These are phyloP conservation scores for Cryptococcus sp. DNA, from an alignment of 1,284 basidiomycete genomes.

Conservation along the genomic window DNA sequence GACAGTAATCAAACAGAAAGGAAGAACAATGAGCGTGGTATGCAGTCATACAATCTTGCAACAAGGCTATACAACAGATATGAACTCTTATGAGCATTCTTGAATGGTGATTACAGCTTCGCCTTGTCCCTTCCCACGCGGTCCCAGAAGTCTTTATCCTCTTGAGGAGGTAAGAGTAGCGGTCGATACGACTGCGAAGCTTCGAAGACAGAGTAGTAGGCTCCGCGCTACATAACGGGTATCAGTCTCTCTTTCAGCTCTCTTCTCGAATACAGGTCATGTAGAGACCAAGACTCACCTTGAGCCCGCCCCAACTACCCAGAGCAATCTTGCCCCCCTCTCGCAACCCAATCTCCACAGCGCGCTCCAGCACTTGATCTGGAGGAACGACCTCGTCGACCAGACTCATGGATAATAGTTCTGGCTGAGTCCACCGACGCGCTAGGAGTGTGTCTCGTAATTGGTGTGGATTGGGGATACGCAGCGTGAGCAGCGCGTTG, in stretches of 20 bases:
- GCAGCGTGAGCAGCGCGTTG: slow-evolving; percentile 66
- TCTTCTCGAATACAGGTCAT: too few species aligned
- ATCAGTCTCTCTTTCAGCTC: background rate
- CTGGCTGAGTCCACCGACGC: slow-evolving; percentile 73
- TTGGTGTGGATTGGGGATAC: slow-evolving; percentile 64
- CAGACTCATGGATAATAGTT: slow-evolving; percentile 68
- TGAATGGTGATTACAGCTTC: slow-evolving; percentile 27
- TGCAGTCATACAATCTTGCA: too few species aligned
- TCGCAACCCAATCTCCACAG: slow-evolving; percentile 52
- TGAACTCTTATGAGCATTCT: too few species aligned
- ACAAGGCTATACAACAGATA: too few species aligned
- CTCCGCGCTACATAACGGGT: slow-evolving; percentile 49
- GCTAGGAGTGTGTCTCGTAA: slow-evolving; percentile 78
- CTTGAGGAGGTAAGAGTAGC: slow-evolving; percentile 22
- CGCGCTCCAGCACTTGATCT: slow-evolving; percentile 61
- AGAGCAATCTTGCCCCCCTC: slow-evolving; percentile 53
- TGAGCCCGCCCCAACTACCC: slow-evolving; percentile 59
- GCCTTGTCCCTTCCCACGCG: slow-evolving; percentile 29
- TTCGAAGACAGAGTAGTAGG: slow-evolving; percentile 54
- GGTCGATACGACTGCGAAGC: slow-evolving; percentile 41
- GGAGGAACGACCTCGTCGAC: slow-evolving; percentile 68
- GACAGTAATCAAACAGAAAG: too few species aligned
- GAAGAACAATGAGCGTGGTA: too few species aligned
- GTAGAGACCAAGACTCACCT: slow-evolving; percentile 45
- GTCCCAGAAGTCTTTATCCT: slow-evolving; percentile 37